Base-by-base conservation (phyloP, 495 filamentous ascomycete genomes). In the Penicillium manginii region DNA sequence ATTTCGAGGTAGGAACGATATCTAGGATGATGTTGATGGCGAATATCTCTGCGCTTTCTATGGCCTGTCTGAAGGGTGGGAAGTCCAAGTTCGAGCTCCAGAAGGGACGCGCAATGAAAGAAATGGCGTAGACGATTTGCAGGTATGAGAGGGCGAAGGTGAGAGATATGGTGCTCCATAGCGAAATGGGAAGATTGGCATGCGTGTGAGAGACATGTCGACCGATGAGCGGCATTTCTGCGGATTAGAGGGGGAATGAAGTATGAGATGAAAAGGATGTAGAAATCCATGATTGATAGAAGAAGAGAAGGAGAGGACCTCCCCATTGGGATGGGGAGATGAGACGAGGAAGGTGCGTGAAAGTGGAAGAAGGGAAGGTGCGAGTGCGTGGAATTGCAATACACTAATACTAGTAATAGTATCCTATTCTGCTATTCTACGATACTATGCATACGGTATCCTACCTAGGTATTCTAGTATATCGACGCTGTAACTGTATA, bases 111-210 rank as follows among this genome's bases (percentile, higher is more conserved):
- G 49, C 62, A 10, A 70, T 4, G 33, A 50, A 59, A n/a, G 65
- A 68, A n/a, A 58, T 19, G 10, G 22, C 40, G 56, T 68, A 66
- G 39, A 68, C 43, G 19, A 66, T 6, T 31, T 70, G 67, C 10
- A 69, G 61, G 58, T 62, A 66, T 22, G 31, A 29, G 7, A 64
- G 47, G 22, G 54, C 19, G 23, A 53, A 4, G 29, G 63, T 59
- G 29, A 70, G 65, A 18, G 45, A 35, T 43, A 58, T 29, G 19
- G 59, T 55, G 12, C 46, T 63, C 17, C 6, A 15, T 39, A 66
- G 45, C 29, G 55, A 39, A 21, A 70, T 54, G 11, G 62, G 65
- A 29, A 68, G 58, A n/a, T 50, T 43, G 48, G 50, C 50, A 31
- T 52, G 52, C 21, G 50, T 50, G 23, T 58, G 49, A 4, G 48